These are phyloP conservation scores for Zelonia costaricensis DNA, from an alignment of 208 protist species.

Conservation along the genomic window DNA sequence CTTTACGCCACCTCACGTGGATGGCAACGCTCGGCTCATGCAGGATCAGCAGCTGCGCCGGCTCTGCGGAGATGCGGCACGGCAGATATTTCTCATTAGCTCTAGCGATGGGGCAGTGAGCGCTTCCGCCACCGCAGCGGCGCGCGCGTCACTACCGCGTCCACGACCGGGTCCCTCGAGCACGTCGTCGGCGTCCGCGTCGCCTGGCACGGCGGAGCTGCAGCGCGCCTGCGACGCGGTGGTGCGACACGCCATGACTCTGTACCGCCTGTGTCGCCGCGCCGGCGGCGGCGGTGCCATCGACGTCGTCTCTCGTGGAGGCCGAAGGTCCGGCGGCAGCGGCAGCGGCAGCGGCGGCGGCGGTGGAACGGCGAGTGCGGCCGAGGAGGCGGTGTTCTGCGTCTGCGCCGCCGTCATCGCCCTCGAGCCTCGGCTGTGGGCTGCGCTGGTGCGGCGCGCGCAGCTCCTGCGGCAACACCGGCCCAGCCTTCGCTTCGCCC, in stretches of 20 bases:
- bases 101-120: not conserved
- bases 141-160: not conserved
- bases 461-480: conserved; percentile 41
- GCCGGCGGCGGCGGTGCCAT: conserved; percentile 25
- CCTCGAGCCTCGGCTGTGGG: conserved; percentile 49
- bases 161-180: not conserved
- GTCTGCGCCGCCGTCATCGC: conserved; percentile 51
- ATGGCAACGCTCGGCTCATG: too few species aligned
- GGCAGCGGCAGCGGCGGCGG: conserved; percentile 12
- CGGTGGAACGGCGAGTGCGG: conserved; percentile 16
- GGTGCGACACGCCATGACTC: conserved; percentile 45
- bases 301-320: conserved; percentile 22
- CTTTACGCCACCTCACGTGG: too few species aligned
- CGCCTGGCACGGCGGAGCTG: conserved; percentile 14
- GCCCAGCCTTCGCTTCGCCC: conserved; percentile 45
- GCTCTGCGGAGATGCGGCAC: conserved; percentile 37
- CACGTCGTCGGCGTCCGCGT: not conserved
- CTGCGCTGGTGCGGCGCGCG: conserved; percentile 37
- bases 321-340: not conserved
- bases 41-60: conserved; percentile 60
- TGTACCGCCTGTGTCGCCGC: conserved; percentile 64
- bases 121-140: not conserved
- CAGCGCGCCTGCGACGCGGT: conserved; percentile 25
- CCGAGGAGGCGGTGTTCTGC: conserved; percentile 69
- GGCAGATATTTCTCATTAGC: conserved; percentile 43